Base-by-base conservation (phyloP, 768 basidiomycete species). In the Suillus tomentosus region DNA sequence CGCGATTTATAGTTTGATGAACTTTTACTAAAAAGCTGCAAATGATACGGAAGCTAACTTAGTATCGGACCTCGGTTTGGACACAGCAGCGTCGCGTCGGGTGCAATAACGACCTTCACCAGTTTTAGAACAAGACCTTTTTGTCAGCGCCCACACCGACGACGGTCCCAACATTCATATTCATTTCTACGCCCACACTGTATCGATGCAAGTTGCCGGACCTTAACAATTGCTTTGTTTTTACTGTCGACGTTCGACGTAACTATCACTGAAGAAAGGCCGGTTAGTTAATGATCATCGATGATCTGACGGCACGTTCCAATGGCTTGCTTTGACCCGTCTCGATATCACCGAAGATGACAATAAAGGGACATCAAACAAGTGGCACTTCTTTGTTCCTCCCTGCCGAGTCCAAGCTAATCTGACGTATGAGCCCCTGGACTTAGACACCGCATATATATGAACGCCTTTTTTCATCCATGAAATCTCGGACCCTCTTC, bases 121-220 rank as follows among this genome's bases (percentile, higher is more conserved):
- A 1, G 42, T 63, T 65, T 50, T 1, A 60, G 74, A 69, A 76
- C 73, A 74, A 76, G 45, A 45, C 51, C 31, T 57, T 40, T 64
- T 65, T 62, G 17, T 61, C 27, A 68, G 65, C 40, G 24, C 34
- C 50, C 5, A 24, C 51, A 2, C 9, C 9, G 15, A 50, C 19
- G 31, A 19, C 10, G 27, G 51, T 34, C 53, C 31, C 34, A 54
- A 34, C 53, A 40, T 43, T 42, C 42, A 34, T n/a, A n/a, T 55
- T 40, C 27, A 43, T 40, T 58, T 31, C 45, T 22, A 62, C 70
- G 64, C 64, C 69, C 70, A 62, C 34, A 50, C 34, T 31, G 1
- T 60, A 39, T 51, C 60, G 57, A 58, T 58, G 40, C 57, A 58
- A 27, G 9, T 42, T 31, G 24, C 22, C 15, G 15, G 15, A 57